A percentile compares a stretch with the other conserved stretches of the same genome.
phyloP scores from a whole-genome alignment of 345 rosid genomes.

The Eucalyptus leucophloia region DNA sequence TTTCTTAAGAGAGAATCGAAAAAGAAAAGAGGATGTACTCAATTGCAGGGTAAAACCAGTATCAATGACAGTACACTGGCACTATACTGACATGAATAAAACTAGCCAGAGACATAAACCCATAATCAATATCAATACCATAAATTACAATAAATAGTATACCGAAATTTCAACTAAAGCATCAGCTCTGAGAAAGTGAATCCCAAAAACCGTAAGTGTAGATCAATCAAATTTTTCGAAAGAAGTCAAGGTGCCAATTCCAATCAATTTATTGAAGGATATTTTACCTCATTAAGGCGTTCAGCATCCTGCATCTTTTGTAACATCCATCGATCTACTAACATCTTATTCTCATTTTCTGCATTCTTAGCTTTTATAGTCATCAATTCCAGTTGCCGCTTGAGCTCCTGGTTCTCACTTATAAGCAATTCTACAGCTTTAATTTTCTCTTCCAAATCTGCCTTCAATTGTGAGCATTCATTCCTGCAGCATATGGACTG shows the following conservation, averaged over 20 bases:
- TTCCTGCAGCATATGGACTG: slow-evolving; percentile 30
- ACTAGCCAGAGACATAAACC: neutral
- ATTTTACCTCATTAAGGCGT: slow-evolving; percentile 83
- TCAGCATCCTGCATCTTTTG: slow-evolving; percentile 98
- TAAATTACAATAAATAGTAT: neutral
- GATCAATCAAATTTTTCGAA: neutral
- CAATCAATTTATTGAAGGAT: neutral
- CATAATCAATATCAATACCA: neutral
- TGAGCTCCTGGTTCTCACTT: slow-evolving; percentile 49
- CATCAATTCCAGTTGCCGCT: slow-evolving; percentile 51
- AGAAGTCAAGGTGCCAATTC: neutral
- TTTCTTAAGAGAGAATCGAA: neutral
- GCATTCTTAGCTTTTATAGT: slow-evolving; percentile 58
- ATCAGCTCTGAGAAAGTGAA: neutral
- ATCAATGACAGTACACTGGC: neutral
- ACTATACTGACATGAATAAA: neutral
- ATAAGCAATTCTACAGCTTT: slow-evolving; percentile 49
- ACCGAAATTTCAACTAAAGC: neutral
- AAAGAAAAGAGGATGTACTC: neutral
- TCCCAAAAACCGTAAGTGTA: neutral
- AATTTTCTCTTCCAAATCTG: slow-evolving; percentile 54
- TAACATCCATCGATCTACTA: slow-evolving; percentile 94
- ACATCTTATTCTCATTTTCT: slow-evolving; percentile 81
- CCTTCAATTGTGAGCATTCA: slow-evolving; percentile 39
- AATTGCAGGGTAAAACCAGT: neutral